Base-by-base conservation (phyloP, 208 protist species). In the Tritrichomonas foetus region DNA sequence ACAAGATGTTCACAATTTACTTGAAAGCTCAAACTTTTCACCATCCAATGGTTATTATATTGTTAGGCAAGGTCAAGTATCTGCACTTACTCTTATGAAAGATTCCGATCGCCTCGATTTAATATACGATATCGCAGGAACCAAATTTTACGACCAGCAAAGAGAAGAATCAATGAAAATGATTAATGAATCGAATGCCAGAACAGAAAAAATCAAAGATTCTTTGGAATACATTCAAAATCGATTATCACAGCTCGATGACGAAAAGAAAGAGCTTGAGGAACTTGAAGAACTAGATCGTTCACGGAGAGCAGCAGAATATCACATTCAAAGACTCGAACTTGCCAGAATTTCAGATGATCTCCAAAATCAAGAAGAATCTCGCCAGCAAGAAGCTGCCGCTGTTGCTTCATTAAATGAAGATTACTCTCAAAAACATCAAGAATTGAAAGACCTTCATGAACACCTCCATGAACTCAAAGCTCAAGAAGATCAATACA, bases 61-160 rank as follows among this genome's bases (percentile, higher is more conserved):
- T 9, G 55, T 93, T 27, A 69, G 55, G 41, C 89, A 93, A 44
- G 55, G 89, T 33, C 66, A 93, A 41, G 57, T 93, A 1, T 47
- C 14, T 50, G 39, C 50, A 14, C n/a, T 93, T 30, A 33, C 55
- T 11, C 50, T 44, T 14, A 93, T 72, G 89, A 93, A 64, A 50
- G 89, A 93, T 41, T 30, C 57, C 1, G 50, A 93, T n/a, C 30
- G 89, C 9, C n/a, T 93, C 1, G 89, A 93, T 33, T 53, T 93
- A 33, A 36, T 93, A 47, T 57, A 47, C 30, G 89, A 93, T 27
- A 64, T 93, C 44, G 89, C 89, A 49, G 89, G 89, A 30, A 64
- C 55, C n/a, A 93, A 72, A 72, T 30, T 93, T 64, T 93, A 69
- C 27, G 89, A 93, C 33, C 14, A 64, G 50, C 89, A 69, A 74